Percentiles rank a stretch among this genome's conserved stretches.
These are phyloP conservation scores for Sugiyamaella chiloensis DNA, from an alignment of 805 yeast genomes.

Conservation along the genomic window DNA sequence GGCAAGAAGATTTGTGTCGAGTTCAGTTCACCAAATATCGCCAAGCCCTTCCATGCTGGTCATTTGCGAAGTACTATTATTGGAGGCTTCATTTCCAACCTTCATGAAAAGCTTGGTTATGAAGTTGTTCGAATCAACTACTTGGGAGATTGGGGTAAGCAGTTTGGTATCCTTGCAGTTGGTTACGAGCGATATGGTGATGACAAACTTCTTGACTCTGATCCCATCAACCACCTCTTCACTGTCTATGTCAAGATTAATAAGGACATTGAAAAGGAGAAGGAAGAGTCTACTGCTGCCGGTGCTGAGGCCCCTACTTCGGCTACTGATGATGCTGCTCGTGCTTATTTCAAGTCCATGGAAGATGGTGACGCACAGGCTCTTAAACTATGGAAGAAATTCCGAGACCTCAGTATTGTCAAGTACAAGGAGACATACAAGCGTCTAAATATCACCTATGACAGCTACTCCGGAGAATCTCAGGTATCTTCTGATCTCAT, in stretches of 20 bases:
- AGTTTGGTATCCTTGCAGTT: conserved; percentile 91
- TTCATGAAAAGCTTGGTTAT: conserved; percentile 90
- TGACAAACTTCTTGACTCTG: conserved; percentile 62
- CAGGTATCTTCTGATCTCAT: conserved; percentile 76
- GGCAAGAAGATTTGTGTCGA: conserved; percentile 76
- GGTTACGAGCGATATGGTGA: conserved; percentile 86
- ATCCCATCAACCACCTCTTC: conserved; percentile 92
- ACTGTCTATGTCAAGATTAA: conserved; percentile 89
- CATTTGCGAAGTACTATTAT: conserved; percentile 96
- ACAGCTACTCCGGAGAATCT: conserved; percentile 92
- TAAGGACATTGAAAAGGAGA: conserved; percentile 65
- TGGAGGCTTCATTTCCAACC: conserved; percentile 90
- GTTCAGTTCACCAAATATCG: conserved; percentile 96
- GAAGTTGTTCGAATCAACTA: conserved; percentile 90
- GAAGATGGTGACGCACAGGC: conserved; percentile 90
- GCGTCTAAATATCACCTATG: conserved; percentile 85
- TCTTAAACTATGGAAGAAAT: conserved; percentile 72
- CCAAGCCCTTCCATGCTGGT: conserved; percentile 99
- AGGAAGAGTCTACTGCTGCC: conserved; percentile 41
- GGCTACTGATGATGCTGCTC: conserved; percentile 74
- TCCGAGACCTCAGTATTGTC: conserved; percentile 86
- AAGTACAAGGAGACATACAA: conserved; percentile 85
- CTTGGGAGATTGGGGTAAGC: conserved; percentile 99
- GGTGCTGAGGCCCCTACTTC: conserved; percentile 28
- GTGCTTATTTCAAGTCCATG: conserved; percentile 83